These are phyloP conservation scores for Martiniozyma abietophila DNA, from an alignment of 805 yeast species.

Conservation along the genomic window DNA sequence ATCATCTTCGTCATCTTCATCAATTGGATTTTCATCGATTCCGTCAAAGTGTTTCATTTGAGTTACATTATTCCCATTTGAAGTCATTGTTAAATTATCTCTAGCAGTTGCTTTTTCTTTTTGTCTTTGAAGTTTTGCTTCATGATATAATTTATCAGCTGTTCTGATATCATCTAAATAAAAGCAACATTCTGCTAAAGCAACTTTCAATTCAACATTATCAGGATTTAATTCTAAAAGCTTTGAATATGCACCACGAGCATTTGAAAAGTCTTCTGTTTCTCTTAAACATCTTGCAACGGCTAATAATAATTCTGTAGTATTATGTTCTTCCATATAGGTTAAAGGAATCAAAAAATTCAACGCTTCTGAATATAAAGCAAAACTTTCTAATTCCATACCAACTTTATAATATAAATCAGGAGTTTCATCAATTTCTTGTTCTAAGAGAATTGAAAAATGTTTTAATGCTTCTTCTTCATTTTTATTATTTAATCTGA, in stretches of 20 bases:
- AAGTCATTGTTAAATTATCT: conserved; percentile 14
- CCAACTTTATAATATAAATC: conserved; percentile 80
- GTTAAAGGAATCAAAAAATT: conserved; percentile 52
- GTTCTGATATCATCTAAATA: conserved; percentile 50
- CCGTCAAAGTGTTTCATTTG: conserved; percentile 10
- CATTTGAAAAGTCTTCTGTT: conserved; percentile 56
- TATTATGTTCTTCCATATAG: conserved; percentile 41
- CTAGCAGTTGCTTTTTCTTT: conserved; percentile 23
- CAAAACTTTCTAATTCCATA: conserved; percentile 55
- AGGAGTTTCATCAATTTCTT: conserved; percentile 44
- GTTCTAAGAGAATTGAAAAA: conserved; percentile 49
- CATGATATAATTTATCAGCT: conserved; percentile 45
- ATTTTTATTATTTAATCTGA: conserved; percentile 57
- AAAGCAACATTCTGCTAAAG: conserved; percentile 74
- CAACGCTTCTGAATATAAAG: conserved; percentile 68
- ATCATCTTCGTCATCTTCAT: conserved; percentile 16
- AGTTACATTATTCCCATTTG: conserved; percentile 4
- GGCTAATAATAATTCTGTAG: conserved; percentile 43
- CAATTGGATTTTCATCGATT: conserved; percentile 15
- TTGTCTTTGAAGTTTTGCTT: conserved; percentile 38
- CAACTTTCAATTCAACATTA: conserved; percentile 64
- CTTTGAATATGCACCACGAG: conserved; percentile 47
- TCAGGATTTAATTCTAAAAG: conserved; percentile 49
- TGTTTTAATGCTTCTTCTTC: conserved; percentile 67
- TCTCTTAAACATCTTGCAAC: conserved; percentile 75